phyloP scores from a whole-genome alignment of 805 yeast species.

The Hanseniaspora hatyaiensis region DNA sequence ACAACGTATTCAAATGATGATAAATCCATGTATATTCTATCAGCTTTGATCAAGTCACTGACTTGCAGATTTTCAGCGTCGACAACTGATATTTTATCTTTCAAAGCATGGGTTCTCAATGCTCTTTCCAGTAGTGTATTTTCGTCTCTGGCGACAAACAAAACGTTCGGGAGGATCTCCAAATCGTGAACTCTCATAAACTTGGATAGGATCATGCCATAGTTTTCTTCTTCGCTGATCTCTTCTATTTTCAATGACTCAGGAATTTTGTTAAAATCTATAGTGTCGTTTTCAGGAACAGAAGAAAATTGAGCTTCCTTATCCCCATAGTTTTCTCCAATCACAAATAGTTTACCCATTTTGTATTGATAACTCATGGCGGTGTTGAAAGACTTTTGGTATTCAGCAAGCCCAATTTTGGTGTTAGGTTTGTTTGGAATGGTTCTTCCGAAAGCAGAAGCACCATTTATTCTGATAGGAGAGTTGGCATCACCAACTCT shows the following conservation, averaged over 20 bases:
- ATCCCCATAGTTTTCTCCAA: conserved; percentile 40
- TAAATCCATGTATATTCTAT: conserved; percentile 60
- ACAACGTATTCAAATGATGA: conserved; percentile 57
- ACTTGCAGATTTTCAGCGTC: conserved; percentile 72
- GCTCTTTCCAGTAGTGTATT: conserved; percentile 12
- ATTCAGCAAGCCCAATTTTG: conserved; percentile 58
- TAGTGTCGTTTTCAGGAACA: conserved; percentile 21
- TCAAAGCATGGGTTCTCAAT: conserved; percentile 23
- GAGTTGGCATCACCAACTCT: conserved; percentile 94
- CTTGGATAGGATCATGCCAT: conserved; percentile 34
- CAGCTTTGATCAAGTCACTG: conserved; percentile 70
- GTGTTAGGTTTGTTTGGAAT: conserved; percentile 88
- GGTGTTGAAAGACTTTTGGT: conserved; percentile 61
- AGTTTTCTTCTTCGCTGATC: conserved; percentile 21
- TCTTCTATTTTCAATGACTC: conserved; percentile 19
- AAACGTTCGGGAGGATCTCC: conserved; percentile 38
- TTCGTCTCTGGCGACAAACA: conserved; percentile 52
- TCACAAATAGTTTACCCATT: conserved; percentile 55
- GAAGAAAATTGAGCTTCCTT: conserved; percentile 19
- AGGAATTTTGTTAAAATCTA: conserved; percentile 20
- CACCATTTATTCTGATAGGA: conserved; percentile 83
- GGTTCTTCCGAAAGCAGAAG: conserved; percentile 74
- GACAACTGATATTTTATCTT: conserved; percentile 43
- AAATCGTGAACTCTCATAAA: conserved; percentile 41
- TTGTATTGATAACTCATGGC: conserved; percentile 76